Evolutionary conservation across 2,329 filamentous ascomycete species (phyloP).

Genomic region (Fusarium annulatum): DNA sequence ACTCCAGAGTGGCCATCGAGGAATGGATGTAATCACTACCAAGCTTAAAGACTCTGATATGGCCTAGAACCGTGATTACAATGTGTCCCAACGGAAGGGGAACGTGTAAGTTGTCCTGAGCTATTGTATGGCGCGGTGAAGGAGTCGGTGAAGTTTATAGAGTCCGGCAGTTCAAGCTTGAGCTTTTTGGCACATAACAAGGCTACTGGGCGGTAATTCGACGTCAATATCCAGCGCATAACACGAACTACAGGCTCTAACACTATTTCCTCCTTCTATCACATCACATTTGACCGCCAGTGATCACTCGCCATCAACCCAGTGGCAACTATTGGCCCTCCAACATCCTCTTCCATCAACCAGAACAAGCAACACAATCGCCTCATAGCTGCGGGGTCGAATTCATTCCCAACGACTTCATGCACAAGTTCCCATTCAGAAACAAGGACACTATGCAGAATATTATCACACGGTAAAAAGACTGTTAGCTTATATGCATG

Average conservation of each 20-base stretch:
- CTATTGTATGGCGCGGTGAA: accelerated
- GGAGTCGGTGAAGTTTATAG: accelerated
- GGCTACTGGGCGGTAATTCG: accelerated
- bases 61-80: accelerated
- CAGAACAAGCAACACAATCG: neutral
- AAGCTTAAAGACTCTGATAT: neutral
- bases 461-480: neutral
- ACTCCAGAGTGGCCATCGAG: neutral
- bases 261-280: neutral
- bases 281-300: neutral
- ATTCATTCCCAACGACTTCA: neutral
- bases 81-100: too few species aligned
- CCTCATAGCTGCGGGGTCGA: neutral
- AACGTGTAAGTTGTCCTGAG: accelerated
- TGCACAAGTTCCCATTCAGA: neutral
- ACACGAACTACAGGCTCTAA: too few species aligned
- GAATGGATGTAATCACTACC: neutral
- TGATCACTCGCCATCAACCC: too few species aligned
- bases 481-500: neutral
- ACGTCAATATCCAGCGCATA: neutral
- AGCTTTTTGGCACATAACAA: accelerated
- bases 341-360: neutral
- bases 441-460: neutral
- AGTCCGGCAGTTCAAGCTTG: accelerated
- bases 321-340: neutral